These are phyloP conservation scores for Bryoglossum gracile DNA, from an alignment of 495 filamentous ascomycete species.

Conservation along the genomic window DNA sequence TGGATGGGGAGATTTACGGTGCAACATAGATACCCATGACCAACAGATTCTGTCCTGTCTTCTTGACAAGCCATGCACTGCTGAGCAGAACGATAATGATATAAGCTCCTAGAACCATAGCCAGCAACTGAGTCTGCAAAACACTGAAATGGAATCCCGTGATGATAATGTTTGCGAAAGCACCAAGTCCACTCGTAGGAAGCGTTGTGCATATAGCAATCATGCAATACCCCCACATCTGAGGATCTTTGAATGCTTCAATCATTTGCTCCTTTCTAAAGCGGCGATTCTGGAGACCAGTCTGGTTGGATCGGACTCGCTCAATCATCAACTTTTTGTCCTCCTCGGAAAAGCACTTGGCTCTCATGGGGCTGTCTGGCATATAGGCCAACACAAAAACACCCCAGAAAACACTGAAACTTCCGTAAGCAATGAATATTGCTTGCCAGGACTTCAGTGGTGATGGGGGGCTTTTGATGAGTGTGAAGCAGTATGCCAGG, in stretches of 20 bases:
- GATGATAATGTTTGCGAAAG: slow-evolving; percentile 59
- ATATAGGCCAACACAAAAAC: slow-evolving; percentile 55
- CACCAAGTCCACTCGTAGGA: slow-evolving; percentile 58
- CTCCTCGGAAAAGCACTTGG: slow-evolving; percentile 56
- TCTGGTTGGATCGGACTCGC: slow-evolving; percentile 57
- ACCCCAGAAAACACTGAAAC: slow-evolving; percentile 53
- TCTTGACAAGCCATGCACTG: slow-evolving; percentile 58
- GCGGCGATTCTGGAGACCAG: slow-evolving; percentile 65
- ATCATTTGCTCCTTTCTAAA: slow-evolving; percentile 59
- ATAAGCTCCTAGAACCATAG: slow-evolving; percentile 65
- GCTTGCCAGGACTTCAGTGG: slow-evolving; percentile 21
- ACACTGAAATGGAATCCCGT: slow-evolving; percentile 40
- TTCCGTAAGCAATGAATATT: slow-evolving; percentile 58
- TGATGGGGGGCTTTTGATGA: slow-evolving; percentile 9
- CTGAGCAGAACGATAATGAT: slow-evolving; percentile 60
- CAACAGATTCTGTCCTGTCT: slow-evolving; percentile 53
- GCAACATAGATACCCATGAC: slow-evolving; percentile 43
- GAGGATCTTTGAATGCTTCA: slow-evolving; percentile 52
- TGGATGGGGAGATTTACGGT: slow-evolving; percentile 8
- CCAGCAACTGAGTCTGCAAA: slow-evolving; percentile 49
- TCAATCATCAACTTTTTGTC: slow-evolving; percentile 55
- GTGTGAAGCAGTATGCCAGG: slow-evolving; percentile 21
- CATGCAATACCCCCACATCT: slow-evolving; percentile 37
- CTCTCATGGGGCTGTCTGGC: slow-evolving; percentile 65
- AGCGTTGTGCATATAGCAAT: slow-evolving; percentile 62